Percentiles rank a stretch among this genome's conserved stretches.
phyloP scores from a whole-genome alignment of 2,329 filamentous ascomycete genomes.

The Xylaria sp. region DNA sequence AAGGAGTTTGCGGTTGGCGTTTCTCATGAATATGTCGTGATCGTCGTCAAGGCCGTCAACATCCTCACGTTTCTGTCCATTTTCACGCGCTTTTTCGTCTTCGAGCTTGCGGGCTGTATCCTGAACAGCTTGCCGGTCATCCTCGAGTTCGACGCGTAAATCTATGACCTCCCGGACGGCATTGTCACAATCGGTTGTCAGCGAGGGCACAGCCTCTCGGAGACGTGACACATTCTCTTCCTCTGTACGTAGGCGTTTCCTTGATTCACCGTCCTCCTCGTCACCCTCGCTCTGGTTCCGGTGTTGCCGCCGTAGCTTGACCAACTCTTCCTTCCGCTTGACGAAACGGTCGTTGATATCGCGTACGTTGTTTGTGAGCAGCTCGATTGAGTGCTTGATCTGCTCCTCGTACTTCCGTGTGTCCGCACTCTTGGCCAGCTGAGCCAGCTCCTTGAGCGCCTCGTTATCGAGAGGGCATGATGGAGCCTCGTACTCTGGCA shows the following conservation, averaged over 20 bases:
- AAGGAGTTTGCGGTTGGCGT: constrained; percentile 25
- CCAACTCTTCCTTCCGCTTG: constrained; percentile 33
- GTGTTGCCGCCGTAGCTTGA: constrained; percentile 30
- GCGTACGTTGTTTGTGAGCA: constrained; percentile 42
- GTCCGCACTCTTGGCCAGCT: constrained; percentile 40
- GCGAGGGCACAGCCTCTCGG: constrained; percentile 35
- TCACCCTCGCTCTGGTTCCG: constrained; percentile 25
- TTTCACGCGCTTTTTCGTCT: constrained; percentile 19
- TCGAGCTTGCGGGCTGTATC: constrained; percentile 33
- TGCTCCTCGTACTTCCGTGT: constrained; percentile 42
- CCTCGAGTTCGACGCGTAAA: constrained; percentile 44
- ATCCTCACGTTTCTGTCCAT: constrained; percentile 21
- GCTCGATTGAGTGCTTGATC: constrained; percentile 39
- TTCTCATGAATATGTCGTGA: constrained; percentile 27
- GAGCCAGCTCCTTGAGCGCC: constrained; percentile 37
- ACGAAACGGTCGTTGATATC: constrained; percentile 44
- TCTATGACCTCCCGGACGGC: constrained; percentile 48
- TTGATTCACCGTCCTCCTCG: constrained; percentile 27
- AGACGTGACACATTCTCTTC: constrained; percentile 39
- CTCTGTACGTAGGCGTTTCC: constrained; percentile 35
- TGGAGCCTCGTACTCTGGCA: constrained; percentile 49
- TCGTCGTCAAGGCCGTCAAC: constrained; percentile 29
- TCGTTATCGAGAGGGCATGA: constrained; percentile 40
- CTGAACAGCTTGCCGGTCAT: constrained; percentile 39
- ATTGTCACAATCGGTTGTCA: constrained; percentile 44